Evolutionary conservation across 768 basidiomycete species (phyloP).

Genomic region (Tulasnella calospora): DNA sequence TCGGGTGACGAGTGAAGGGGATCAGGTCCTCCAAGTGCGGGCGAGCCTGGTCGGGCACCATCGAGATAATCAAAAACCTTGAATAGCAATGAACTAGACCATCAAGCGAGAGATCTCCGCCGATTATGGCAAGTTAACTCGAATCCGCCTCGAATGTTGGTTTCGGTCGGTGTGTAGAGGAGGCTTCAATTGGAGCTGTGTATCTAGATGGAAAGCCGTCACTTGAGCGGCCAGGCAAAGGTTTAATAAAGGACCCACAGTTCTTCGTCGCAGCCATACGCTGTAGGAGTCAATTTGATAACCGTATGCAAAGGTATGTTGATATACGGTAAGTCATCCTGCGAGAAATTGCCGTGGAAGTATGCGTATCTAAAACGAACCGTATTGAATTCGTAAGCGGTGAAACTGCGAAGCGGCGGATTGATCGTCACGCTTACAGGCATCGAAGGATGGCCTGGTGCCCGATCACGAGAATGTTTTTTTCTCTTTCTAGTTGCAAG

Average conservation of each 20-base stretch:
- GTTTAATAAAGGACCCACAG: slow-evolving; percentile 46
- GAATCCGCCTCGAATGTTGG: not conserved
- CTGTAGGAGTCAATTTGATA: slow-evolving; percentile 95
- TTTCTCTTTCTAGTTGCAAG: slow-evolving; percentile 97
- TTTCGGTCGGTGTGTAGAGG: slow-evolving; percentile 27
- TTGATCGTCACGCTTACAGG: slow-evolving; percentile 28
- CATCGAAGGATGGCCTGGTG: slow-evolving; percentile 89
- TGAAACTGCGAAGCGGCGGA: slow-evolving; percentile 1
- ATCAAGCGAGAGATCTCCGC: too few relatives aligned
- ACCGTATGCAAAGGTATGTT: slow-evolving; percentile 95
- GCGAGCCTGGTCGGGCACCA: too few relatives aligned
- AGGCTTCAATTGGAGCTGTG: slow-evolving; percentile 26
- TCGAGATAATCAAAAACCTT: too few relatives aligned
- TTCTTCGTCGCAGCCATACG: slow-evolving; percentile 98
- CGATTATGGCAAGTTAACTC: too few relatives aligned
- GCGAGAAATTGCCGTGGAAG: slow-evolving; percentile 78
- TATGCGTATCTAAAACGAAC: slow-evolving; percentile 85
- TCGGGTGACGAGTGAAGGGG: too few relatives aligned
- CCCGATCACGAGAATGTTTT: slow-evolving; percentile 93
- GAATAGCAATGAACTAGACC: too few relatives aligned
- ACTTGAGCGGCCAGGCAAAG: not conserved
- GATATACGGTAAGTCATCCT: slow-evolving; percentile 93
- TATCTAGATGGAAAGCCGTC: not conserved
- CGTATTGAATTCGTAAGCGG: not conserved
- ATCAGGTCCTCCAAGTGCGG: too few relatives aligned